Percentiles rank a stretch among this genome's conserved stretches.
Conservation (phyloP, 768 basidiomycete species). For the Amanita polypyramis region DNA sequence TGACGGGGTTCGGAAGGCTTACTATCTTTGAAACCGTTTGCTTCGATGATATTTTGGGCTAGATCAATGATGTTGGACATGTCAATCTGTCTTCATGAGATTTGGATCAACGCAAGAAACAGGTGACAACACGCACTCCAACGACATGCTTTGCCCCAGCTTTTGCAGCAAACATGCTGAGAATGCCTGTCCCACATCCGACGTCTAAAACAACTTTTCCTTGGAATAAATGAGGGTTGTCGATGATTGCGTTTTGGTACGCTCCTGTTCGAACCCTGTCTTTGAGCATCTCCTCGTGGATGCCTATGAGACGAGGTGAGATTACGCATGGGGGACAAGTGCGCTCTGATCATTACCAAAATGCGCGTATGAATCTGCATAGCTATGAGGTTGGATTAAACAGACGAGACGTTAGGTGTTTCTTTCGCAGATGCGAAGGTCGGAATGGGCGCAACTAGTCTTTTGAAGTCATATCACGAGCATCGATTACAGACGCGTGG, state of each 20-base stretch:
- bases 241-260: constrained; percentile 89
- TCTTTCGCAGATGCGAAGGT: constrained; percentile 16
- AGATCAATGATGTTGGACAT: constrained; percentile 99
- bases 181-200: constrained; percentile 95
- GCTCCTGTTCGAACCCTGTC: constrained; percentile 91
- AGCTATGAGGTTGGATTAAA: constrained; percentile 42
- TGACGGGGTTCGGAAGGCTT: constrained; percentile 17
- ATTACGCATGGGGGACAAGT: background rate
- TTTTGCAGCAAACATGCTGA: constrained; percentile 97
- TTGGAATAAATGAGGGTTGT: constrained; percentile 93
- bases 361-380: constrained; percentile 94
- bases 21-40: constrained; percentile 96
- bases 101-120: constrained; percentile 10
- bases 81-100: constrained; percentile 59
- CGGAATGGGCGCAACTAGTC: constrained; percentile 65
- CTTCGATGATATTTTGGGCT: constrained; percentile 92
- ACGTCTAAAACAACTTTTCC: constrained; percentile 97
- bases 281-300: constrained; percentile 99
- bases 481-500: background rate
- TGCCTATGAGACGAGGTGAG: constrained; percentile 40
- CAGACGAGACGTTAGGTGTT: constrained; percentile 28
- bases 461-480: constrained; percentile 63
- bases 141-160: constrained; percentile 92
- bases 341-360: constrained; percentile 48
- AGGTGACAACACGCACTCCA: constrained; percentile 45